Conservation (phyloP, 108 stramenopile species). For the Cyclotella distinguenda region DNA sequence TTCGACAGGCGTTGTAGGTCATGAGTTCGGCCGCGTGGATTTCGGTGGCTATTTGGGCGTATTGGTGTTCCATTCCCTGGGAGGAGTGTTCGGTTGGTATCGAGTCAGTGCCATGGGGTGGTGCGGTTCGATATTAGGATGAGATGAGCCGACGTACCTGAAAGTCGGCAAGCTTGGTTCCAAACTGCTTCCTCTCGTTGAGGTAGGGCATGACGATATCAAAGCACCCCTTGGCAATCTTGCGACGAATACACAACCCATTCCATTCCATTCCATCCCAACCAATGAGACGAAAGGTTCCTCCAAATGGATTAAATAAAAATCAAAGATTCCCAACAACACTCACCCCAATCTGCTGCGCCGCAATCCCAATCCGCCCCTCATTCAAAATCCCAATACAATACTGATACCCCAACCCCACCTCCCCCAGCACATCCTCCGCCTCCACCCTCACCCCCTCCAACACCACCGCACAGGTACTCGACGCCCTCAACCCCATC, state of each 20-base stretch:
- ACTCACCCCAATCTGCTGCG: slow-evolving; percentile 82
- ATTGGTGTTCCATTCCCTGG: slow-evolving; percentile 94
- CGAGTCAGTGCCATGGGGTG: not conserved
- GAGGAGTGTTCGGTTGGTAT: not conserved
- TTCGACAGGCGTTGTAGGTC: slow-evolving; percentile 91
- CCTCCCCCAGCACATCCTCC: slow-evolving; percentile 79
- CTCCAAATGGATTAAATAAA: not conserved
- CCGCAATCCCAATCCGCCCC: slow-evolving; percentile 95
- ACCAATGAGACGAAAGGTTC: not conserved
- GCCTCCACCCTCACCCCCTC: slow-evolving; percentile 85
- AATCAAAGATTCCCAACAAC: not conserved
- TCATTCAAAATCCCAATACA: slow-evolving; percentile 97
- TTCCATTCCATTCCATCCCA: not conserved
- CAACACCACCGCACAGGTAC: slow-evolving; percentile 88
- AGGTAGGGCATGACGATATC: slow-evolving; percentile 90
- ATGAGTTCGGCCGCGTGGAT: slow-evolving; percentile 90
- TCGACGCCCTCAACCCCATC: slow-evolving; percentile 88
- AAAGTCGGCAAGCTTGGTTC: slow-evolving; percentile 84
- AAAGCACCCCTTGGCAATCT: slow-evolving; percentile 91
- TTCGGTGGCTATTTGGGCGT: slow-evolving; percentile 91
- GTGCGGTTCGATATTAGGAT: not conserved
- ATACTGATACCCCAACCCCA: slow-evolving; percentile 92
- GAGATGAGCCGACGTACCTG: slow-evolving; percentile 61
- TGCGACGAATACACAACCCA: not conserved
- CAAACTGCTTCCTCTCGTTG: slow-evolving; percentile 91